Percentiles rank a stretch among this genome's conserved stretches.
phyloP scores from a whole-genome alignment of 2,329 filamentous ascomycete species.

The Tolypocladium amazonense region DNA sequence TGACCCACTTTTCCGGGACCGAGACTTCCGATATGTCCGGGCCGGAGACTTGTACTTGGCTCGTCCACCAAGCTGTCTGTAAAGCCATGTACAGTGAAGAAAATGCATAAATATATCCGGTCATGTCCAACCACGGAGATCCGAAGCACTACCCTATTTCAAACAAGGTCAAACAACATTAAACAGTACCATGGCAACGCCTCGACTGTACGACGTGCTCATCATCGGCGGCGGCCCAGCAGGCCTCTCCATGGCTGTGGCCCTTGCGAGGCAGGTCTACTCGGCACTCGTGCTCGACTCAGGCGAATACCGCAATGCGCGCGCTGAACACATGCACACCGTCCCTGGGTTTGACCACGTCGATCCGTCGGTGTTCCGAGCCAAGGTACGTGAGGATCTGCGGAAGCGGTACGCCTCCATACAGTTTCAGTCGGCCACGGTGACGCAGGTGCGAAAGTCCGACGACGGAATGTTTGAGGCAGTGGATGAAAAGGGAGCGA shows the following conservation, averaged over 20 bases:
- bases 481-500: not conserved
- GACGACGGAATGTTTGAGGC: not conserved
- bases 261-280: no score
- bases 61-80: not conserved
- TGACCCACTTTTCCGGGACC: not conserved
- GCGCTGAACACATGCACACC: no score
- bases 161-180: not conserved
- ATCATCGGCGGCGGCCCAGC: constrained; percentile 29
- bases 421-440: not conserved
- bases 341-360: no score
- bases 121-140: no score
- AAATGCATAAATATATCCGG: not conserved
- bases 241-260: no score
- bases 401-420: no score
- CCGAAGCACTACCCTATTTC: not conserved
- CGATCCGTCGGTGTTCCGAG: no score
- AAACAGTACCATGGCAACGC: not conserved
- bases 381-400: no score
- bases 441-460: not conserved
- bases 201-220: constrained; percentile 34
- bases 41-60: no score
- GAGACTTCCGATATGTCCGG: not conserved
- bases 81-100: no score
- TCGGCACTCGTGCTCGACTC: no score
- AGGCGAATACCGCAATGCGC: no score